These are phyloP conservation scores for Jaltomata sinuosa DNA, from an alignment of 257 asterid species.

Conservation along the genomic window DNA sequence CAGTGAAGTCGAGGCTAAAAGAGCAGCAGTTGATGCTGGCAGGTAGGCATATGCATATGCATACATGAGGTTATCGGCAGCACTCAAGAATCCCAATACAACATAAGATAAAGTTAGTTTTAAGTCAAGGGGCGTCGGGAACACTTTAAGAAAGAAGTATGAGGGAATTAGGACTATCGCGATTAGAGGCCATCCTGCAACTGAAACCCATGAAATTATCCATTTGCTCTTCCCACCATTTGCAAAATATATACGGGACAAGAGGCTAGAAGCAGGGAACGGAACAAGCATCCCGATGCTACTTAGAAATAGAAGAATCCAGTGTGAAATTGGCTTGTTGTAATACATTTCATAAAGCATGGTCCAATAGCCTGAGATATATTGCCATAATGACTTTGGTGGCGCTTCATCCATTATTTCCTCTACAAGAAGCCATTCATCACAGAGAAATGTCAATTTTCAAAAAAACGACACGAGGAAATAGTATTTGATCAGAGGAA, in stretches of 20 bases:
- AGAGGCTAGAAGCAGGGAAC: conserved; percentile 82
- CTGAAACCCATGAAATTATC: conserved; percentile 89
- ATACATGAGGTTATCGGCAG: conserved; percentile 85
- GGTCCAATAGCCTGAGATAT: conserved; percentile 15
- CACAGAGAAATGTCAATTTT: background rate
- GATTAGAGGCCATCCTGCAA: conserved; percentile 91
- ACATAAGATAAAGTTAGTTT: conserved; percentile 46
- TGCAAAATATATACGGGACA: conserved; percentile 72
- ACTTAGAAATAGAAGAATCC: conserved; percentile 67
- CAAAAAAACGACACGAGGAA: background rate
- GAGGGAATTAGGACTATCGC: conserved; percentile 52
- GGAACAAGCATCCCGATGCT: conserved; percentile 64
- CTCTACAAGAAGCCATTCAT: background rate
- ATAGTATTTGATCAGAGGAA: background rate
- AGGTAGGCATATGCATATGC: conserved; percentile 87
- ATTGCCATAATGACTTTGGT: conserved; percentile 25
- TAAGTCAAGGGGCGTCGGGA: conserved; percentile 55
- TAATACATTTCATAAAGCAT: conserved; percentile 26
- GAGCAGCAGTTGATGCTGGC: conserved; percentile 93
- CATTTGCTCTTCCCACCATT: conserved; percentile 86
- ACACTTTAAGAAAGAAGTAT: conserved; percentile 36
- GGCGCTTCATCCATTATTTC: conserved; percentile 23
- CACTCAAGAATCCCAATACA: conserved; percentile 61
- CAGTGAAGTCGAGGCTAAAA: conserved; percentile 63
- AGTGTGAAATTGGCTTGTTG: conserved; percentile 63